Conservation (phyloP, 2,329 filamentous ascomycete species). For the Zelopaecilomyces penicillatus region DNA sequence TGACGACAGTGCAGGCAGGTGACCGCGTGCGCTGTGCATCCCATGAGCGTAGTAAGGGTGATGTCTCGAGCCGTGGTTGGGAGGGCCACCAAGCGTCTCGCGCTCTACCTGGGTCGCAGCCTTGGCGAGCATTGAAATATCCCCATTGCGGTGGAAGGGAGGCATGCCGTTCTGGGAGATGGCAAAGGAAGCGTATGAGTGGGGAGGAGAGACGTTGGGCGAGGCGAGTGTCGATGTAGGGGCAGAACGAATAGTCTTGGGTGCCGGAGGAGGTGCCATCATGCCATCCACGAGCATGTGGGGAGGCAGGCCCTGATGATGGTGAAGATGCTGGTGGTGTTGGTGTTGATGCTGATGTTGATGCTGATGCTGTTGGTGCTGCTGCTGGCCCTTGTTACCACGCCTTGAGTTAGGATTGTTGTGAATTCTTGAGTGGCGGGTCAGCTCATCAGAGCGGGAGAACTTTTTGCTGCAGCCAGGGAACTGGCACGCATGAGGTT, state of each 20-base stretch:
- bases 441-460: conserved; percentile 91
- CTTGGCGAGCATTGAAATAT: conserved; percentile 53
- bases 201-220: conserved; percentile 92
- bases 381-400: conserved; percentile 67
- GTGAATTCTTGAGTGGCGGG: conserved; percentile 94
- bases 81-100: conserved; percentile 38
- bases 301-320: conserved; percentile 30
- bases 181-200: conserved; percentile 71
- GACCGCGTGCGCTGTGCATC: conserved; percentile 44
- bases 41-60: conserved; percentile 46
- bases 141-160: conserved; percentile 41
- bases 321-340: conserved; percentile 26
- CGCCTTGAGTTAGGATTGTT: conserved; percentile 96
- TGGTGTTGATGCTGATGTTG: conserved; percentile 27
- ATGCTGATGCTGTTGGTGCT: conserved; percentile 27
- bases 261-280: conserved; percentile 68
- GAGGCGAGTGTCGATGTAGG: conserved; percentile 79
- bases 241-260: conserved; percentile 78
- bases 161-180: conserved; percentile 38
- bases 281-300: conserved; percentile 50
- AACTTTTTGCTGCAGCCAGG: conserved; percentile 96
- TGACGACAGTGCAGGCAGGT: conserved; percentile 69
- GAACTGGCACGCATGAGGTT: conserved; percentile 92
- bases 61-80: conserved; percentile 38
- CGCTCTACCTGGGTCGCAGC: conserved; percentile 55